Conservation (phyloP, 129 eudicot species). For the Flaveria trinervia region DNA sequence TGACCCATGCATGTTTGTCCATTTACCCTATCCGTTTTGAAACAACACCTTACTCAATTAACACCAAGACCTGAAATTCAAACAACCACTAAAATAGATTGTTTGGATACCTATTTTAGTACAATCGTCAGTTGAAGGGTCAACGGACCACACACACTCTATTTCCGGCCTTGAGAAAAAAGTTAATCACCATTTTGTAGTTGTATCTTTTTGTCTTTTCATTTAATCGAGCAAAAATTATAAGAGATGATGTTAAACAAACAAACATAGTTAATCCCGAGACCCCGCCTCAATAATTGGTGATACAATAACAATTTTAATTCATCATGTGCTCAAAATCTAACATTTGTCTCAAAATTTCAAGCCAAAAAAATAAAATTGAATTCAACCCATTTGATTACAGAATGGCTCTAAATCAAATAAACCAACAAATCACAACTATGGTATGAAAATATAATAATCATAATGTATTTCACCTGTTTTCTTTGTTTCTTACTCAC, state of each 20-base stretch:
- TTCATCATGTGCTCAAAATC: neutral
- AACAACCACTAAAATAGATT: too few relatives aligned
- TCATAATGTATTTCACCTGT: neutral
- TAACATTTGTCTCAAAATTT: neutral
- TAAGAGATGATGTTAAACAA: neutral
- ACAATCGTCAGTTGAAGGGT: too few relatives aligned
- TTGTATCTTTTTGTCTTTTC: neutral
- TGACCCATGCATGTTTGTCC: too few relatives aligned
- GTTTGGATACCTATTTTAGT: too few relatives aligned
- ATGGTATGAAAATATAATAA: neutral
- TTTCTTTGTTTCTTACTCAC: constrained; percentile 6
- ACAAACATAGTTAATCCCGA: too few relatives aligned
- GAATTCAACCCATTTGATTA: neutral
- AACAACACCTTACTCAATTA: too few relatives aligned
- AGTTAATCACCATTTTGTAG: too few relatives aligned
- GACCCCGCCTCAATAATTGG: neutral
- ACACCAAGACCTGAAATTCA: too few relatives aligned
- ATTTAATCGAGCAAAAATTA: neutral
- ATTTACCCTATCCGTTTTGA: too few relatives aligned
- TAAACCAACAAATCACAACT: constrained; percentile 2
- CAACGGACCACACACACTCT: too few relatives aligned
- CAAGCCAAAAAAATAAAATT: neutral
- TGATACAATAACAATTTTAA: neutral
- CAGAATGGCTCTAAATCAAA: neutral
- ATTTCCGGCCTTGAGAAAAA: neutral